Evolutionary conservation across 108 stramenopile genomes (phyloP), one percentile per base, ranked within the genome.

Genomic region (Aurantiochytrium sp.): DNA sequence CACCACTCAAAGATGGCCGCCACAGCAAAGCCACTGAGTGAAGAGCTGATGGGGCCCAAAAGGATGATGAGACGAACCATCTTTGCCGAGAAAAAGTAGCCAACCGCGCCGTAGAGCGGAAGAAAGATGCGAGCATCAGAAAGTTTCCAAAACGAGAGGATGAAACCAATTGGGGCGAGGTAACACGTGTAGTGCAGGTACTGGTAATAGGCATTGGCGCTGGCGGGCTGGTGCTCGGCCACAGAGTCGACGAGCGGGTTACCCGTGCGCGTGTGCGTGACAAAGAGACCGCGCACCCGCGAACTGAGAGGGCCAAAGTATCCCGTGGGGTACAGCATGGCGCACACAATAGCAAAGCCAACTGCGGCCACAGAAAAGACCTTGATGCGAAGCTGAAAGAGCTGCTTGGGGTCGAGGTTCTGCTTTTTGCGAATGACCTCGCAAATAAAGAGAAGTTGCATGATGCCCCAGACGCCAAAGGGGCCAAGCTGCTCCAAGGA

Each of bases 21-120:
- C 71, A 97, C 92, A 23, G 95, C 96, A 87, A 98, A 95, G 10
- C 97, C 98, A 88, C 93, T 96, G 43, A 98, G 93, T 12, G 93
- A 72, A 87, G 95, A 95, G 14, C 97, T 96, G 89, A 97, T 96
- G 25, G 99, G 99, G 45, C 97, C 98, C 23, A 96, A 94, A 51
- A 98, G 92, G 28, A 99, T 94, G 90, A 99, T 97, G 76, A 99
- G 93, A 42, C 99, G 96, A 23, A 98, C 98, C 99, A 99, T 99
- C 90, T 96, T 96, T 72, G 96, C 97, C 12, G 96, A 95, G 92
- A 99, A 99, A 92, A 95, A 98, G 95, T 98, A 99, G 6, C 98
- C 94, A 29, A 96, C 89, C 43, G 94, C 89, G 29, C 95, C 97
- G 94, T 97, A 99, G 21, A 97, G 95, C 83, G 96, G 89, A 42